Evolutionary conservation across 2,329 filamentous ascomycete species (phyloP).

Genomic region (Fusarium sp.): DNA sequence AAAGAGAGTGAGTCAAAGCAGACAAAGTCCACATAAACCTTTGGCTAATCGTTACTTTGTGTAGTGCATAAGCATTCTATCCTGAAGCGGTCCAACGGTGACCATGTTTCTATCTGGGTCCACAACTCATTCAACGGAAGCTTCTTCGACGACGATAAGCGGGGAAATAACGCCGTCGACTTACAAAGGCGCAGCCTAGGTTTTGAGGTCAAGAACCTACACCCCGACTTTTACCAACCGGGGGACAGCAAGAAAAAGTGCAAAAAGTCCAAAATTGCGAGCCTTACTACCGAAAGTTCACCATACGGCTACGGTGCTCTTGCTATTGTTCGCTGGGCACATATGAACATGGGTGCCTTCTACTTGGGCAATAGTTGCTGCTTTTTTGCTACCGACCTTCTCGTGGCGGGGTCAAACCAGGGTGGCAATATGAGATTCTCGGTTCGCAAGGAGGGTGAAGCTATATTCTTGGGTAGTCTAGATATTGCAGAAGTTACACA

Average conservation of each 20-base stretch:
- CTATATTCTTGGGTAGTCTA: background rate
- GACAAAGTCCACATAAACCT: background rate
- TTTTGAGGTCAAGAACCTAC: too few species aligned
- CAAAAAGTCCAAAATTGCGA: accelerated
- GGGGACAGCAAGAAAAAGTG: accelerated
- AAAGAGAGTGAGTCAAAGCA: background rate
- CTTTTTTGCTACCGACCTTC: background rate
- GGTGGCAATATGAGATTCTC: background rate
- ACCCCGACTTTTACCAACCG: background rate
- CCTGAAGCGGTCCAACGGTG: background rate
- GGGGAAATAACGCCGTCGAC: background rate
- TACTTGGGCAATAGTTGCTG: background rate
- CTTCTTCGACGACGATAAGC: background rate
- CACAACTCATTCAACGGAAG: background rate
- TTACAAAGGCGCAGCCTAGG: background rate
- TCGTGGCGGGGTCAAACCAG: background rate
- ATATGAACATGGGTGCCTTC: background rate
- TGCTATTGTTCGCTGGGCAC: background rate
- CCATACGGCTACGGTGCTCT: background rate
- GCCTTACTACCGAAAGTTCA: background rate
- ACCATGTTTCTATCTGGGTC: background rate
- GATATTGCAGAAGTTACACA: background rate
- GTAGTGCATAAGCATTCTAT: background rate
- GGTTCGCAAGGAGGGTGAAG: background rate
- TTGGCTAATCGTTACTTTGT: background rate